These are phyloP conservation scores for Pouteria campechiana DNA, from an alignment of 179 eudicot genomes.

Conservation along the genomic window DNA sequence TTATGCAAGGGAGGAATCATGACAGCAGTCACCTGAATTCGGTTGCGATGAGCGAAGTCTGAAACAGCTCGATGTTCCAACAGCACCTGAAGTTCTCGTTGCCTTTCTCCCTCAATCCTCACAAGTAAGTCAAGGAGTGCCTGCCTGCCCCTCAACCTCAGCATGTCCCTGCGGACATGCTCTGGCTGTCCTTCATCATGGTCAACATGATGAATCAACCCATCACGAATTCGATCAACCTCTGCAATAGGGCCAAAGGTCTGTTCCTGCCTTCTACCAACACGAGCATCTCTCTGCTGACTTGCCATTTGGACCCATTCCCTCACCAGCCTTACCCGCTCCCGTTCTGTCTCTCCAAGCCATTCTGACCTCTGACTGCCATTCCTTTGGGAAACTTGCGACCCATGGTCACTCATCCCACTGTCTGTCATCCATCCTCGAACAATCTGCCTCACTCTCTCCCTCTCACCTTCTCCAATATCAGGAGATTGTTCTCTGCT, in stretches of 20 bases:
- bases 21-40: slow-evolving; percentile 98
- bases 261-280: slow-evolving; percentile 57
- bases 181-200: slow-evolving; percentile 55
- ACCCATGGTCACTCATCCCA: slow-evolving; percentile 52
- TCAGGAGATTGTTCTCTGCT: slow-evolving; percentile 94
- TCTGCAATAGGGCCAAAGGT: slow-evolving; percentile 17
- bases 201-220: slow-evolving; percentile 27
- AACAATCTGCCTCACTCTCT: slow-evolving; percentile 90
- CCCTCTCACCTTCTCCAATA: slow-evolving; percentile 89
- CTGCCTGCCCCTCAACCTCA: slow-evolving; percentile 89
- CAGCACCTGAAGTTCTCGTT: slow-evolving; percentile 87
- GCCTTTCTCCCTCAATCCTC: slow-evolving; percentile 89
- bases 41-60: slow-evolving; percentile 96
- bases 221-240: slow-evolving; percentile 35
- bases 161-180: slow-evolving; percentile 74
- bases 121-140: slow-evolving; percentile 86
- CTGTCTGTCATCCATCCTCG: slow-evolving; percentile 96
- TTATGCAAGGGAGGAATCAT: no score
- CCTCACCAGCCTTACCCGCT: slow-evolving; percentile 92
- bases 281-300: slow-evolving; percentile 73
- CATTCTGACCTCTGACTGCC: slow-evolving; percentile 69
- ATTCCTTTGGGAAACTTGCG: slow-evolving; percentile 41
- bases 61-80: slow-evolving; percentile 95
- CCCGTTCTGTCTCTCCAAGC: slow-evolving; percentile 98
- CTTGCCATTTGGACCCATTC: slow-evolving; percentile 97